A percentile compares a stretch with the other conserved stretches of the same genome.
These are phyloP conservation scores for Austroboletus eburneus DNA, from an alignment of 768 basidiomycete genomes.

Conservation along the genomic window DNA sequence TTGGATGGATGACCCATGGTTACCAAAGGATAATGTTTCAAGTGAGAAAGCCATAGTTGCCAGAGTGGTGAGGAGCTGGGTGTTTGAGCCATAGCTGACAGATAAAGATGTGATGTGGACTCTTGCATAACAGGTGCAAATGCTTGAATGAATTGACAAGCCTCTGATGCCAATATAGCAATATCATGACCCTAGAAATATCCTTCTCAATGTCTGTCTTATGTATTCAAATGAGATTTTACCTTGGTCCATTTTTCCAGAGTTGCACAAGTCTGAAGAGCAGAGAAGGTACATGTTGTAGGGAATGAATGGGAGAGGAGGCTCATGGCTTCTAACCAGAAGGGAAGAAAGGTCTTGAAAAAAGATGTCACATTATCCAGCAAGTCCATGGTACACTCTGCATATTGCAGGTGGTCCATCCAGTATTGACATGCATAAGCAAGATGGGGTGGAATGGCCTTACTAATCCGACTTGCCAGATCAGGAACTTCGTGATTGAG, in stretches of 20 bases:
- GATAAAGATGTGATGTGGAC: neutral
- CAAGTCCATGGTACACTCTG: constrained; percentile 13
- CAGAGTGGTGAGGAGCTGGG: neutral
- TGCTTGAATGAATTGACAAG: neutral
- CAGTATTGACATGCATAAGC: constrained; percentile 37
- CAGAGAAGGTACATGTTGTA: constrained; percentile 2
- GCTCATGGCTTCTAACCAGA: constrained; percentile 37
- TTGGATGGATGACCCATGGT: neutral
- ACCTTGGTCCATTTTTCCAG: constrained; percentile 19
- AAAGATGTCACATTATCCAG: constrained; percentile 17
- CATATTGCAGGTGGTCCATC: constrained; percentile 27
- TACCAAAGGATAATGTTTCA: neutral
- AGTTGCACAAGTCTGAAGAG: constrained; percentile 7
- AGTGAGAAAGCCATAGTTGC: neutral
- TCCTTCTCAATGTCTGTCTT: neutral
- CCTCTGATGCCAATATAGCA: neutral
- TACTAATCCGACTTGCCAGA: constrained; percentile 12
- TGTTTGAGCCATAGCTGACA: neutral
- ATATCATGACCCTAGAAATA: constrained; percentile 10
- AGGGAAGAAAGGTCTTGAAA: constrained; percentile 26
- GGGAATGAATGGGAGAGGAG: constrained; percentile 12
- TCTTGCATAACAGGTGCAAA: neutral
- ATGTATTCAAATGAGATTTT: neutral
- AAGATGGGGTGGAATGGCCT: constrained; percentile 27
- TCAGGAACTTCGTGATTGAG: constrained; percentile 27